Evolutionary conservation across 2,329 filamentous ascomycete genomes (phyloP).

Genomic region (Trichoderma simmonsii): DNA sequence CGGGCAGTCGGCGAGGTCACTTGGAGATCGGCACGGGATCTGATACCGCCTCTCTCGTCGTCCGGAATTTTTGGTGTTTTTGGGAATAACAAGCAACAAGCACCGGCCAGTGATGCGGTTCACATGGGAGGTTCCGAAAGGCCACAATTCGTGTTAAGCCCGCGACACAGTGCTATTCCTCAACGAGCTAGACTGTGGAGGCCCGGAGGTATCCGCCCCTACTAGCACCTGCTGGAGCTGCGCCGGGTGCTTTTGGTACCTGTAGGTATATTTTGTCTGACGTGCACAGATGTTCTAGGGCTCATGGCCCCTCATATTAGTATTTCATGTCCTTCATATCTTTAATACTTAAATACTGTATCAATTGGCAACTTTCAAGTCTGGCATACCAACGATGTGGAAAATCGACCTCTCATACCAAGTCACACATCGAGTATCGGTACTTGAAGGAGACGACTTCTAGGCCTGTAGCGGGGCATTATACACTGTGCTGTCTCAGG

Average conservation of each 20-base stretch:
- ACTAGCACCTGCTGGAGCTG: not conserved
- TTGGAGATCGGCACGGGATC: conserved; percentile 13
- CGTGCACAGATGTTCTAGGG: not conserved
- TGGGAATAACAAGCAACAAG: not conserved
- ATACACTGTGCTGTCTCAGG: conserved; percentile 3
- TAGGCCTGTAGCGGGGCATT: not conserved
- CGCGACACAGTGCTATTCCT: conserved; percentile 17
- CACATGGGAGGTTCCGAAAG: conserved; percentile 14
- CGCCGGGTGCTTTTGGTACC: not conserved
- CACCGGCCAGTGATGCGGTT: not conserved
- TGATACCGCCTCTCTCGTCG: conserved; percentile 18
- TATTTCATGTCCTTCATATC: not conserved
- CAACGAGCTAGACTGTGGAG: conserved; percentile 7
- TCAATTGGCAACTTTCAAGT: not conserved
- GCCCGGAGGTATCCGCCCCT: not conserved
- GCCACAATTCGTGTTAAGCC: conserved; percentile 18
- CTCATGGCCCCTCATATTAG: not conserved
- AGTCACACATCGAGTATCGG: not conserved
- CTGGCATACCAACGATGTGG: not conserved
- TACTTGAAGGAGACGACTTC: not conserved
- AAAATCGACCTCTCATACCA: not conserved
- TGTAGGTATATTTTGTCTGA: not conserved
- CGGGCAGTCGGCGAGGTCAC: conserved; percentile 3
- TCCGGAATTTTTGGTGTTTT: not conserved
- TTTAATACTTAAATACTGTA: not conserved